These are phyloP conservation scores for Eucalyptus cloeziana DNA, from an alignment of 345 rosid species.

Conservation along the genomic window DNA sequence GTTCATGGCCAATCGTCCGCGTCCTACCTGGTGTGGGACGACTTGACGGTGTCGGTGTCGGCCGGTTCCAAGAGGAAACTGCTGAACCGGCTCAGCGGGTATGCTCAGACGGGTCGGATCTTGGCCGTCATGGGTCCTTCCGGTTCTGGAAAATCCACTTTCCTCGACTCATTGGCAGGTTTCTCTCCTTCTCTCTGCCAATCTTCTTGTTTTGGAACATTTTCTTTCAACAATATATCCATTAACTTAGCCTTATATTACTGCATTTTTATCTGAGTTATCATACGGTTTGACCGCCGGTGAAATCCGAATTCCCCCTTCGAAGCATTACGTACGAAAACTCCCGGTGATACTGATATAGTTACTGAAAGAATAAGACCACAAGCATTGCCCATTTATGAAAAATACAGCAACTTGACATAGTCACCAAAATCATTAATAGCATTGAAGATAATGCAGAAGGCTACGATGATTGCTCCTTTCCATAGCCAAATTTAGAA, in stretches of 20 bases:
- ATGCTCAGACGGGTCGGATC: conserved; percentile 9
- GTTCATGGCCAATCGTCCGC: neutral
- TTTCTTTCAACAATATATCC: neutral
- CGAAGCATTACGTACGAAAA: neutral
- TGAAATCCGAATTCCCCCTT: neutral
- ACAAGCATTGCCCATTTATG: too few species aligned
- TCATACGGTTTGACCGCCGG: neutral
- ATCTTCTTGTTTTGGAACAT: neutral
- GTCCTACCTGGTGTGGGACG: conserved; percentile 14
- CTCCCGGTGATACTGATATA: neutral
- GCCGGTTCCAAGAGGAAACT: neutral
- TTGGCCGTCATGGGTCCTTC: conserved; percentile 38
- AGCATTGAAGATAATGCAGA: too few species aligned
- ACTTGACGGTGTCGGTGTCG: conserved; percentile 4
- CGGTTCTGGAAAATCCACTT: conserved; percentile 21
- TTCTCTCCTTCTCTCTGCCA: neutral
- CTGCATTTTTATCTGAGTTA: neutral
- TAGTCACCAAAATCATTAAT: too few species aligned
- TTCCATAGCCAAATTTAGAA: too few species aligned
- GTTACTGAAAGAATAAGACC: too few species aligned
- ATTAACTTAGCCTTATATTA: neutral
- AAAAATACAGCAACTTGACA: too few species aligned
- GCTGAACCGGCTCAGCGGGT: conserved; percentile 6
- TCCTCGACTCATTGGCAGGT: conserved; percentile 31
- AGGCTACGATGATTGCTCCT: too few species aligned